Base-by-base conservation (phyloP, 257 asterid species). In the Scutellaria barbata region DNA sequence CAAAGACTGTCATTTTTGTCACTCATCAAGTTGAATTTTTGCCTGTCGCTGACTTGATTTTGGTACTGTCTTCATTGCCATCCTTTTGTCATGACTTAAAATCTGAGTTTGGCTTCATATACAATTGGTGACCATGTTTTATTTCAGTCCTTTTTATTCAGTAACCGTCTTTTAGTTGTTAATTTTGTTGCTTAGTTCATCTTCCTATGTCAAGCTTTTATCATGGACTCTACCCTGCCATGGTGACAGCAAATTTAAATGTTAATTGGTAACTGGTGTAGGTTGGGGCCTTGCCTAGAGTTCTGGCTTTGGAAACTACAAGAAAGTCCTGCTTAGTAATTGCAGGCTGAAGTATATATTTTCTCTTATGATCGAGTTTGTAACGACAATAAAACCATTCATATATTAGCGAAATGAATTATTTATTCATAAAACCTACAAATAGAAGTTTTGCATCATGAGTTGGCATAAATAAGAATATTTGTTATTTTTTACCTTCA, bases 21-120 rank as follows among this genome's bases (percentile, higher is more conserved):
- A 95, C 99, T 57, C 99, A 95, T 80, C 99, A 95, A 84, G 97
- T 95, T 78, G 99, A 95, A 82, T 92, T 88, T 85, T 79, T 95
- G 79, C 97, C 98, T 5, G 90, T 95, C 60, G 96, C 94, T 65
- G 98, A 95, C 85, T 76, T 95, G 88, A 95, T 95, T 79, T 73
- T 95, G 99, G 99, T 95, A 95, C 10, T 47, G 14, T 51, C 48
- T 59, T 10, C 46, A 46, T 64, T 56, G 13, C 60, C 42, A 54
- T 66, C 57, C 43, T 1, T 51, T 41, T 17, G 12, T 68, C 55
- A 22, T 45, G 17, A 30, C 9, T 16, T 22, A 13, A 35, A 66
- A 51, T 18, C 17, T 11, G 10, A 52, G 5, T 55, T 1, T 68
- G 16, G 41, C 30, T 9, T 30, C 46, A 41, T 41, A 10, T 5